These are phyloP conservation scores for Bisporella sp. DNA, from an alignment of 2,329 filamentous ascomycete genomes.

Conservation along the genomic window DNA sequence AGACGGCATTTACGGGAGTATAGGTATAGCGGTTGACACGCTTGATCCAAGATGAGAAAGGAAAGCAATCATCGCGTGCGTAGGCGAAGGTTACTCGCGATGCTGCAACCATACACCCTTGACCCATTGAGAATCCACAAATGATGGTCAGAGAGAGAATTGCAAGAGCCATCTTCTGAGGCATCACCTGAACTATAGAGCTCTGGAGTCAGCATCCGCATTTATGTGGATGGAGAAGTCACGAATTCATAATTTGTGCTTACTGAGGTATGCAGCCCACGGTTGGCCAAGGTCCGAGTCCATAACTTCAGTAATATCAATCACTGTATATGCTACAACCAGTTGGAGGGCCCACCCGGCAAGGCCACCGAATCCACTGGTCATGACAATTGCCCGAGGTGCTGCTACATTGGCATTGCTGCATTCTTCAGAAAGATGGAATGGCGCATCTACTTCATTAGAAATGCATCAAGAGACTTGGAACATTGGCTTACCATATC, in stretches of 20 bases:
- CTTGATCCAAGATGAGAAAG: slow-evolving; percentile 50
- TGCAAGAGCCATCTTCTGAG: slow-evolving; percentile 49
- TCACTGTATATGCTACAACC: slow-evolving; percentile 62
- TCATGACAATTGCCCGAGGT: slow-evolving; percentile 65
- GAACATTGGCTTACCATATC: slow-evolving; percentile 38
- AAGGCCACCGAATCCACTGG: slow-evolving; percentile 56
- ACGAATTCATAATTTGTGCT: no score
- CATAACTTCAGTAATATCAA: slow-evolving; percentile 49
- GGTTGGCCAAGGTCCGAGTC: slow-evolving; percentile 58
- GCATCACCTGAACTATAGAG: slow-evolving; percentile 45
- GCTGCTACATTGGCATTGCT: slow-evolving; percentile 65
- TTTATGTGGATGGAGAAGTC: no score
- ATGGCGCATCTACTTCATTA: slow-evolving; percentile 43
- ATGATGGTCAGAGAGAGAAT: slow-evolving; percentile 56
- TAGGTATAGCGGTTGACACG: slow-evolving; percentile 49
- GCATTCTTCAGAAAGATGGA: slow-evolving; percentile 71
- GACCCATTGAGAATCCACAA: slow-evolving; percentile 62
- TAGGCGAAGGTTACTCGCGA: slow-evolving; percentile 65
- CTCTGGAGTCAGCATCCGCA: no score
- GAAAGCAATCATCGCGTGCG: slow-evolving; percentile 61
- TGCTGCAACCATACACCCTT: slow-evolving; percentile 58
- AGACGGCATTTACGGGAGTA: slow-evolving; percentile 62
- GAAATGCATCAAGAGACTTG: neutral
- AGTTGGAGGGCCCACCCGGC: slow-evolving; percentile 70
- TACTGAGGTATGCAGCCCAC: slow-evolving; percentile 56